Base-by-base conservation (phyloP, 768 basidiomycete genomes). In the Leccinellum luteum region DNA sequence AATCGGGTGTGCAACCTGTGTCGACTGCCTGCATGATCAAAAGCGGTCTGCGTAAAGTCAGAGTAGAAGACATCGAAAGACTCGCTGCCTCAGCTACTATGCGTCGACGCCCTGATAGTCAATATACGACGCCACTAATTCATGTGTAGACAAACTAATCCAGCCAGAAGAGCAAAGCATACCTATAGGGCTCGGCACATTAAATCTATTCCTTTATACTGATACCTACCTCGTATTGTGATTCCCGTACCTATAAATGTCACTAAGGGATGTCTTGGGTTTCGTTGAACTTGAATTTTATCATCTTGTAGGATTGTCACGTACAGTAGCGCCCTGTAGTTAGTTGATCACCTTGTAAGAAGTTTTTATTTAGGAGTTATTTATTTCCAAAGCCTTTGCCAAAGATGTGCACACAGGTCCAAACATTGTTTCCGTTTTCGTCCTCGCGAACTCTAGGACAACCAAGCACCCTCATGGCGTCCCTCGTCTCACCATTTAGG, bases 401-500 rank as follows among this genome's bases (percentile, higher is more conserved):
- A 71, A 69, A 66, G 3, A 60, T 0, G 17, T 12, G 6, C 55
- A 71, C 3, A 71, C 60, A 69, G 3, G 51, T 0, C 25, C 54
- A 72, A 71, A 67, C 52, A 64, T 21, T 8, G 21, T 54, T 48
- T 48, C 66, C 57, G 64, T 62, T 59, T 54, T 38, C 48, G 48
- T 56, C 67, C 55, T 53, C 19, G 23, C 10, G 5, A 51, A 51
- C 8, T n/a, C 7, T 23, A 45, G 44, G 48, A 19, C 17, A 23
- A 12, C 50, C 3, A 34, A 57, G 15, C 10, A 50, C 34, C 8
- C 10, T 41, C 55, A 74, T 72, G 71, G 67, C 70, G 17, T 65
- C 72, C 52, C 56, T 73, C 48, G 48, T 62, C 38, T 63, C 69
- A 17, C 72, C 73, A 2, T 69, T 72, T 27, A 64, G 71, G 35